Evolutionary conservation across 371 early-diverging fungal genomes (phyloP), one percentile per base, ranked within the genome.

Genomic region (Mortierella sp.): DNA sequence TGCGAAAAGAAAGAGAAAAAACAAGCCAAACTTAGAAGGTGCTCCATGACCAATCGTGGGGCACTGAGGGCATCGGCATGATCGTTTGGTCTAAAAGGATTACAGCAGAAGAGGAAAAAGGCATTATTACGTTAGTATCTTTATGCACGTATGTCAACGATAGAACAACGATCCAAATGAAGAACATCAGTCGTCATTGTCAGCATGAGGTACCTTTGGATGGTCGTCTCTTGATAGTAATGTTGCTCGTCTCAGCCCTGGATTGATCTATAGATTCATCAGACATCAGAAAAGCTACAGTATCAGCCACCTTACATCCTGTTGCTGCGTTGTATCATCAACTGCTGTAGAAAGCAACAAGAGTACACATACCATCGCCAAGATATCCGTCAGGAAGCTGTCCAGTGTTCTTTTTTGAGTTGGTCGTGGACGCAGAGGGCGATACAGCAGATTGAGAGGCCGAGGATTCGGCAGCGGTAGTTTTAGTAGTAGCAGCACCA

Each of bases 21-120:
- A 44, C 42, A 44, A 14, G 31, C 28, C 68, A 54, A 48, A 11
- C 63, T 63, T 76, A 85, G 54, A 85, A 85, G 0, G 86, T 85
- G 63, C 86, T 85, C 86, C 86, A 85, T 44, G 82, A 82, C 86
- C 86, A 85, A 73, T 85, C 86, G 57, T 85, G 86, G 9, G 86
- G 86, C 16, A 85, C 86, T 52, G 82, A 82, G 10, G 86, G 79
- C 86, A 85, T 85, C 0, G 86, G 86, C 78, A 84, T 73, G 70
- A 75, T 55, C 16, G 74, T 71, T 68, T 72, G 82, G 21, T 85
- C 86, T 79, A 79, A 26, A 26, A n/a, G 54, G 10, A 52, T 26
- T 26, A 28, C 4, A 16, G 34, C n/a, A 28, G 50, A 52, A 52
- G 34, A 26, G n/a, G n/a, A 24, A 38, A 38, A 38, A 38, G 5